Evolutionary conservation across 345 rosid species (phyloP).

Genomic region (Toxicodendron radicans): DNA sequence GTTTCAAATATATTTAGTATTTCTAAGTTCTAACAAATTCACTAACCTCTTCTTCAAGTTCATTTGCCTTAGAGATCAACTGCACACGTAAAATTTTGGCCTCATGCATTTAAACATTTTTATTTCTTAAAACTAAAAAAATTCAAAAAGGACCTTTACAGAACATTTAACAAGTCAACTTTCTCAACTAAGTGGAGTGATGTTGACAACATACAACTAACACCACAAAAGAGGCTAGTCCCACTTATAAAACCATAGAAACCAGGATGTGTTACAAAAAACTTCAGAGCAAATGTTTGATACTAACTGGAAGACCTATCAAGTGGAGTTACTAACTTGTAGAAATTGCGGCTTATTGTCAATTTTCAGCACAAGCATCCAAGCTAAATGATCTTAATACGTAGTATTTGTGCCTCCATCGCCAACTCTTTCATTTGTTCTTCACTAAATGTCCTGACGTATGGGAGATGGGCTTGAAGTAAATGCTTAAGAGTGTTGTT

Average conservation of each 20-base stretch:
- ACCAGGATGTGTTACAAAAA: neutral
- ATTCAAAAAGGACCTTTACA: neutral
- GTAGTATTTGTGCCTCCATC: slow-evolving; percentile 34
- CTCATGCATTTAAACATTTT: slow-evolving; percentile 4
- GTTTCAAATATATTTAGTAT: slow-evolving; percentile 66
- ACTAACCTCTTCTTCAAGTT: neutral
- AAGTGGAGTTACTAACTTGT: too few species aligned
- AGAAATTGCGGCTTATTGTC: too few species aligned
- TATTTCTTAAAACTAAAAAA: neutral
- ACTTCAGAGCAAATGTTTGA: neutral
- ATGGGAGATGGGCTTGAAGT: slow-evolving; percentile 34
- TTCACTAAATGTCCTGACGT: slow-evolving; percentile 27
- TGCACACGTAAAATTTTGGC: slow-evolving; percentile 1
- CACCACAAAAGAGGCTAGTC: neutral
- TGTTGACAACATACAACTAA: neutral
- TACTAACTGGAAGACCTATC: too few species aligned
- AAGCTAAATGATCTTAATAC: slow-evolving; percentile 25
- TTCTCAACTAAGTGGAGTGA: neutral
- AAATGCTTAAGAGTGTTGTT: slow-evolving; percentile 31
- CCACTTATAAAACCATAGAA: neutral
- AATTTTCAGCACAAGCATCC: neutral
- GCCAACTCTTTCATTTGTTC: slow-evolving; percentile 39
- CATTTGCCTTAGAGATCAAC: neutral
- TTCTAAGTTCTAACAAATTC: neutral
- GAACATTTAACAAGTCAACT: too few species aligned